These are phyloP conservation scores for Panicum virgatum DNA, from an alignment of 202 grass and related monocot genomes.

Conservation along the genomic window DNA sequence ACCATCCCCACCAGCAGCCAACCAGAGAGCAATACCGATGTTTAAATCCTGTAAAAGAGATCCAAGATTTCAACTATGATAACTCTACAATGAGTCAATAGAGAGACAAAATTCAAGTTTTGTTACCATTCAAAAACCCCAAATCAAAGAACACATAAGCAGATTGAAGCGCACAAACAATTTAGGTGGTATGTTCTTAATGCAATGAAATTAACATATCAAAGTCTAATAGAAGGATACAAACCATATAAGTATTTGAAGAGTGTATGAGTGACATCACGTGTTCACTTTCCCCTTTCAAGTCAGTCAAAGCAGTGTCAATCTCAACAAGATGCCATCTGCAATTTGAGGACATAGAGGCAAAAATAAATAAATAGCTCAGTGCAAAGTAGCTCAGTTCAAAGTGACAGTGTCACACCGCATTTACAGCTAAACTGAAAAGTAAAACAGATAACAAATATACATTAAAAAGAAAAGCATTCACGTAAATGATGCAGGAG, in stretches of 20 bases:
- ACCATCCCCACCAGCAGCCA: constrained; percentile 89
- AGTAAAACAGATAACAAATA: not conserved
- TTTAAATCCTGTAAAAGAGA: constrained; percentile 76
- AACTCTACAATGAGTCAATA: not conserved
- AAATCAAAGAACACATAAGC: not conserved
- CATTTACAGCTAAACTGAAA: constrained; percentile 6
- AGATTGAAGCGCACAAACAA: not conserved
- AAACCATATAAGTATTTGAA: constrained; percentile 92
- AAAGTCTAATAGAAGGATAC: constrained; percentile 29
- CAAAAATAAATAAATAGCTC: not conserved
- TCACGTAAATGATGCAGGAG: constrained; percentile 1
- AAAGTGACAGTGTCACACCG: not conserved
- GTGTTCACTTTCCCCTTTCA: constrained; percentile 76
- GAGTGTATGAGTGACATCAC: constrained; percentile 87
- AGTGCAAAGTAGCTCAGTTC: not conserved
- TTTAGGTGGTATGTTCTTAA: not conserved
- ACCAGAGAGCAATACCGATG: constrained; percentile 89
- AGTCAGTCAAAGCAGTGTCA: constrained; percentile 66
- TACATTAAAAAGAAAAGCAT: not conserved
- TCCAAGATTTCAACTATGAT: constrained; percentile 3
- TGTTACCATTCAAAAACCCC: not conserved
- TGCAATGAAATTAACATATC: not conserved
- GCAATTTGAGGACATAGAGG: constrained; percentile 17
- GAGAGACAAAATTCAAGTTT: not conserved
- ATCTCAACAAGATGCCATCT: constrained; percentile 97